Evolutionary conservation across 2,329 filamentous ascomycete species (phyloP).

Genomic region (Ceratocystis eucalypticola): DNA sequence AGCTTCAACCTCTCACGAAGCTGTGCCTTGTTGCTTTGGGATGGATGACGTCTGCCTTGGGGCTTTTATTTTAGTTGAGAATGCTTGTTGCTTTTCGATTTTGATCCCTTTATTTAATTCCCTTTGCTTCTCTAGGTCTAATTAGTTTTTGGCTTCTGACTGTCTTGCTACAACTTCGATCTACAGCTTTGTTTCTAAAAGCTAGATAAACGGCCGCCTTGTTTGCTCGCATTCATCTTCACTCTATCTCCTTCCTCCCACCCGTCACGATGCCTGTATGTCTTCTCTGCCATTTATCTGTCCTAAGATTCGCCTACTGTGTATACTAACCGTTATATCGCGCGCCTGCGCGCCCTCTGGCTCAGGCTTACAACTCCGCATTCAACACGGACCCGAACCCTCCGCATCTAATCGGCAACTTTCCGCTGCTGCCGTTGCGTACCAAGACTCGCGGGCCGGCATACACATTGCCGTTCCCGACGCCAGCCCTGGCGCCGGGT

Average conservation of each 20-base stretch:
- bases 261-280: conserved; percentile 6
- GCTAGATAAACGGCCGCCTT: background rate
- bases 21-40: background rate
- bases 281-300: background rate
- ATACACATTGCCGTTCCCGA: conserved; percentile 59
- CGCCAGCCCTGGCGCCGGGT: conserved; percentile 41
- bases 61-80: background rate
- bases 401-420: conserved; percentile 62
- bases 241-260: background rate
- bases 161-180: background rate
- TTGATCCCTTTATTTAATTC: background rate
- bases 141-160: background rate
- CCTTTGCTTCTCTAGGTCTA: background rate
- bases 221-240: background rate
- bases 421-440: conserved; percentile 84
- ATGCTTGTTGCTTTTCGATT: background rate
- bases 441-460: conserved; percentile 93
- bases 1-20: background rate
- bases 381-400: conserved; percentile 69
- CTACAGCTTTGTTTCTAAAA: background rate
- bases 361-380: conserved; percentile 90
- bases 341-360: background rate
- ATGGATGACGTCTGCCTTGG: background rate
- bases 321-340: no score
- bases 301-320: background rate